These are phyloP conservation scores for Penicillium steckii DNA, from an alignment of 495 filamentous ascomycete species.

Conservation along the genomic window DNA sequence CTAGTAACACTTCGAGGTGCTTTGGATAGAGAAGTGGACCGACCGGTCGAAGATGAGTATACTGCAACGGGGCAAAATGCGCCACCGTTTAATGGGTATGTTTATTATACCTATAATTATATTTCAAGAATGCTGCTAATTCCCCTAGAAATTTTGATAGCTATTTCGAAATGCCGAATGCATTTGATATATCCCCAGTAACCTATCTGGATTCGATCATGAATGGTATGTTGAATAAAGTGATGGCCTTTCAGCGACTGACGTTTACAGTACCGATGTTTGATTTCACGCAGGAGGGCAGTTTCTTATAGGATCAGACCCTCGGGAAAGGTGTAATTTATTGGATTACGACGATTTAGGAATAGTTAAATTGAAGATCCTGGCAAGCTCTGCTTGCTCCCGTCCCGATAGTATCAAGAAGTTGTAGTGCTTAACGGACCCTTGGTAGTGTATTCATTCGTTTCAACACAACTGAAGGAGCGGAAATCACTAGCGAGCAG, in stretches of 20 bases:
- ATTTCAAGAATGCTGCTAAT: background rate
- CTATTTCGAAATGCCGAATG: conserved; percentile 12
- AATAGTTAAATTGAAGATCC: too few relatives aligned
- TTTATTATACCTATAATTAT: background rate
- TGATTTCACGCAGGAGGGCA: conserved; percentile 25
- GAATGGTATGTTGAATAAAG: conserved; percentile 24
- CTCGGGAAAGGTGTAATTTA: too few relatives aligned
- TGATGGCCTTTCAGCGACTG: background rate
- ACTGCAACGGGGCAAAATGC: background rate
- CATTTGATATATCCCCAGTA: conserved; percentile 26
- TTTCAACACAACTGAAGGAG: too few relatives aligned
- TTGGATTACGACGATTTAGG: too few relatives aligned
- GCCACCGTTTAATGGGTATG: conserved; percentile 11
- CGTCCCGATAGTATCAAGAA: too few relatives aligned
- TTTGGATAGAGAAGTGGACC: conserved; percentile 17
- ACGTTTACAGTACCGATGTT: conserved; percentile 26
- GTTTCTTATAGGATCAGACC: conserved; percentile 13
- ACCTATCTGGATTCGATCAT: conserved; percentile 39
- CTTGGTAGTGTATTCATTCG: too few relatives aligned
- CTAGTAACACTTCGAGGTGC: conserved; percentile 30
- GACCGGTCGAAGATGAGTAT: conserved; percentile 3
- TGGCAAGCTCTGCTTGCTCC: too few relatives aligned
- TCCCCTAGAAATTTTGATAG: conserved; percentile 2
- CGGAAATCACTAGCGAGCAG: too few relatives aligned
- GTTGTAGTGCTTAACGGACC: too few relatives aligned